These are phyloP conservation scores for Mycena kentingensis DNA, from an alignment of 768 basidiomycete species.

Conservation along the genomic window DNA sequence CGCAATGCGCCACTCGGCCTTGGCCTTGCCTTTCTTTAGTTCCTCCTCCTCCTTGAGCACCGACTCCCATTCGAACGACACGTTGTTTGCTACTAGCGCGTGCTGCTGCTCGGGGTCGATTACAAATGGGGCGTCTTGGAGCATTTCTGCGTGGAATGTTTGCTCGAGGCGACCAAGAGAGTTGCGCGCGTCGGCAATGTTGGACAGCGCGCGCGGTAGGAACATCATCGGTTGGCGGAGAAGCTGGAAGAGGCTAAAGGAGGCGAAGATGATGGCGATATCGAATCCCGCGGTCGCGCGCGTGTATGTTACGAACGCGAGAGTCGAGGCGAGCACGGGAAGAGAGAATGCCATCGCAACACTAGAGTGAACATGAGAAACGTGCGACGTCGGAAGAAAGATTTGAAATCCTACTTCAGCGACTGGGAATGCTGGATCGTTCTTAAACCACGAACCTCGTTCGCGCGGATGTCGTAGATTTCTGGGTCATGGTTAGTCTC, in stretches of 20 bases:
- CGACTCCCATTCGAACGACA: conserved; percentile 66
- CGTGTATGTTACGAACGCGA: conserved; percentile 69
- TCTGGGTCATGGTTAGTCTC: conserved; percentile 36
- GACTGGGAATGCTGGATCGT: conserved; percentile 63
- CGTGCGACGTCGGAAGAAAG: neutral
- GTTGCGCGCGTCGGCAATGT: conserved; percentile 64
- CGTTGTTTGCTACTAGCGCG: conserved; percentile 54
- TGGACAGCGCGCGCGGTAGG: conserved; percentile 61
- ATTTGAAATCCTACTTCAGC: conserved; percentile 48
- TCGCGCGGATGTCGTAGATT: conserved; percentile 51
- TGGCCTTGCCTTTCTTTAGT: neutral
- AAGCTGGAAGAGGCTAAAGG: conserved; percentile 63
- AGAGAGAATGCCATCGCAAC: conserved; percentile 58
- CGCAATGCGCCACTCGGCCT: conserved; percentile 4
- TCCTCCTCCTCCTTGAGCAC: conserved; percentile 5
- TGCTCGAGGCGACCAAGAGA: conserved; percentile 53
- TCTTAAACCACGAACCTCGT: conserved; percentile 58
- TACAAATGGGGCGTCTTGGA: conserved; percentile 40
- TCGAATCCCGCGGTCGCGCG: conserved; percentile 55
- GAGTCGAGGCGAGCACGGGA: conserved; percentile 64
- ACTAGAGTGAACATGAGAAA: conserved; percentile 31
- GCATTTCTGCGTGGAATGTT: conserved; percentile 59
- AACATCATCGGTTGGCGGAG: conserved; percentile 73
- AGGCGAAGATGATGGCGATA: conserved; percentile 69
- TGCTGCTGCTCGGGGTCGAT: conserved; percentile 48